Percentiles rank a stretch among this genome's conserved stretches.
These are phyloP conservation scores for Isoetes engelmannii DNA, from an alignment of 83 land plant genomes.

Conservation along the genomic window DNA sequence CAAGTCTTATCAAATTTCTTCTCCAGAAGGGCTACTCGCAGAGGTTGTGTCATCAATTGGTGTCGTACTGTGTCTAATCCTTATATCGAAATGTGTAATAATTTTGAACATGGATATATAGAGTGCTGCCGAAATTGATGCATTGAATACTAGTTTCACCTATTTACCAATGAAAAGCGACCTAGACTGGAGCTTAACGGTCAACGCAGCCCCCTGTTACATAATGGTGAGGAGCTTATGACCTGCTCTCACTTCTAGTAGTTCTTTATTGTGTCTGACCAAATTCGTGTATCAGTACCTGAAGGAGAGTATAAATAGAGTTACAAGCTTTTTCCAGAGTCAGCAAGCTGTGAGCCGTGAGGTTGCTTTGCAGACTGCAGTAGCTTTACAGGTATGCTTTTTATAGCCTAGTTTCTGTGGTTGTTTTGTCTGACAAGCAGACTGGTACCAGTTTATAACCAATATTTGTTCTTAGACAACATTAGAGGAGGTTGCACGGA, in stretches of 20 bases:
- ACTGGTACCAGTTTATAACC: background rate
- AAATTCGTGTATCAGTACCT: constrained; percentile 44
- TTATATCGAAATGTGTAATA: too few species aligned
- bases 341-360: constrained; percentile 65
- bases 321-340: constrained; percentile 65
- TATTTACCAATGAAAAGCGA: constrained; percentile 65
- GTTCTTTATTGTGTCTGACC: background rate
- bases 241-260: constrained; percentile 16
- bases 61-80: too few species aligned
- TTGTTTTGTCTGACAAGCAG: background rate
- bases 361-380: constrained; percentile 87
- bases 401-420: constrained; percentile 11
- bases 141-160: constrained; percentile 61
- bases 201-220: constrained; percentile 92
- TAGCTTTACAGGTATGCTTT: constrained; percentile 77
- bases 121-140: constrained; percentile 68
- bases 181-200: constrained; percentile 87
- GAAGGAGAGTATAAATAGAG: constrained; percentile 64
- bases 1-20: constrained; percentile 63
- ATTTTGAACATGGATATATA: constrained; percentile 17
- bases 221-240: constrained; percentile 48
- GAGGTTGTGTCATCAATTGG: constrained; percentile 42
- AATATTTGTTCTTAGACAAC: constrained; percentile 48
- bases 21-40: constrained; percentile 85
- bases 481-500: constrained; percentile 75